Base-by-base conservation (phyloP, 352 stramenopile genomes). In the Globisporangium ultimum region DNA sequence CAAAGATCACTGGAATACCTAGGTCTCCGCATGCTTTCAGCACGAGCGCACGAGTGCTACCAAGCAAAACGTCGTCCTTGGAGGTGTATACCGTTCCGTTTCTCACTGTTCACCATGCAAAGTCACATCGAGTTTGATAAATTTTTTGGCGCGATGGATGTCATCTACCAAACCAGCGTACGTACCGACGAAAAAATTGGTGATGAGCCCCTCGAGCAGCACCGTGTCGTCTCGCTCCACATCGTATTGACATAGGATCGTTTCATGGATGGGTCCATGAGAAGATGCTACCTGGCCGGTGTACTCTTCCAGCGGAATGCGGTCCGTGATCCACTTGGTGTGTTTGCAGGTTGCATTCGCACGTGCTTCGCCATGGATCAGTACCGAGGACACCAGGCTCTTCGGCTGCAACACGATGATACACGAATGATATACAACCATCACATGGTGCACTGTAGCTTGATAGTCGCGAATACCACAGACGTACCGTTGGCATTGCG, bases 131-230 rank as follows among this genome's bases (percentile, higher is more conserved):
- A 36, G 1, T 36, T 36, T 36, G 28, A 11, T 10, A 36, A 36
- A 5, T 36, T 36, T 28, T 5, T 28, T 28, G 24, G 24, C 24
- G 24, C 24, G 24, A 28, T 28, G 24, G 24, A 28, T 28, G 24
- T 5, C 24, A 28, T 11, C 28, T 36, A 36, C 7, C 28, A 36
- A 10, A 36, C 24, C 28, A 36, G 7, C 28, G 28, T 6, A 70
- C 72, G 21, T 61, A 92, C 83, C 65, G 48, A 89, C 76, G 48
- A 88, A 94, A 34, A 94, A 86, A 57, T 94, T 94, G 53, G 78
- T 87, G 50, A 88, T 80, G 20, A 91, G 63, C 13, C 84, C 84
- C 75, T 94, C 84, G 36, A 91, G 67, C 34, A 94, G 64, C 46
- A 73, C 46, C 15, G 40, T 55, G 32, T 85, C 72, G 13, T 55